A percentile compares a stretch with the other conserved stretches of the same genome.
Conservation (phyloP, 192 early-diverging fungal species). For the Irineochytrium annulatum region DNA sequence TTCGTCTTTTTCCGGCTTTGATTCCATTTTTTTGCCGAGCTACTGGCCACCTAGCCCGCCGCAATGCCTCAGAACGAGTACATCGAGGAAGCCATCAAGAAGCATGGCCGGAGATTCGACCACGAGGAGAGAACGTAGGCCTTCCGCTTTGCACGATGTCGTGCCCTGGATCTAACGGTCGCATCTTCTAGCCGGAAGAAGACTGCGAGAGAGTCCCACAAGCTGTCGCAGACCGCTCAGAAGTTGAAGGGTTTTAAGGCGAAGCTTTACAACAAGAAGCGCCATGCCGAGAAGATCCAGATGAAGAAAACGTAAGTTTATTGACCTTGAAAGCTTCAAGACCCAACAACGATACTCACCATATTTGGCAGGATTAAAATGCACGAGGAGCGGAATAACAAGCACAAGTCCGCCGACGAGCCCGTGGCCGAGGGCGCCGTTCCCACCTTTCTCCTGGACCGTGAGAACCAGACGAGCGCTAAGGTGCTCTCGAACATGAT, state of each 20-base stretch:
- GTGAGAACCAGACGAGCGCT: constrained; percentile 93
- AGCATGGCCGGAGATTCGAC: constrained; percentile 93
- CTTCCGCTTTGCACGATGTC: not conserved
- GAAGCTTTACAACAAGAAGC: constrained; percentile 98
- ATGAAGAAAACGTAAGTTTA: constrained; percentile 92
- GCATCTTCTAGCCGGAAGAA: constrained; percentile 73
- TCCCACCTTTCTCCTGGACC: constrained; percentile 95
- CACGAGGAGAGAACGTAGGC: constrained; percentile 87
- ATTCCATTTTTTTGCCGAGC: too few relatives aligned
- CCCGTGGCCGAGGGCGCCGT: constrained; percentile 94
- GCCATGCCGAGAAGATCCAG: constrained; percentile 97
- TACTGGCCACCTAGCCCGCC: too few relatives aligned
- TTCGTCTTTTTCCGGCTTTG: too few relatives aligned
- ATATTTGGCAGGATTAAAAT: constrained; percentile 73
- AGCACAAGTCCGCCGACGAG: constrained; percentile 82
- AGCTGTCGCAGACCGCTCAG: constrained; percentile 84
- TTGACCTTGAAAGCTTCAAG: constrained; percentile 2
- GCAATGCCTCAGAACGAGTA: constrained; percentile 90
- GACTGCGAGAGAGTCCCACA: constrained; percentile 91
- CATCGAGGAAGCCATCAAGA: constrained; percentile 97
- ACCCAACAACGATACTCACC: constrained; percentile 1
- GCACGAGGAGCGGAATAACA: constrained; percentile 95
- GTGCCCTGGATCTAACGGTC: not conserved
- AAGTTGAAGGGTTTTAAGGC: constrained; percentile 97
- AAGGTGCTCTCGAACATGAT: constrained; percentile 99